Conservation (phyloP, 345 rosid species). For the Syzygium jambos region DNA sequence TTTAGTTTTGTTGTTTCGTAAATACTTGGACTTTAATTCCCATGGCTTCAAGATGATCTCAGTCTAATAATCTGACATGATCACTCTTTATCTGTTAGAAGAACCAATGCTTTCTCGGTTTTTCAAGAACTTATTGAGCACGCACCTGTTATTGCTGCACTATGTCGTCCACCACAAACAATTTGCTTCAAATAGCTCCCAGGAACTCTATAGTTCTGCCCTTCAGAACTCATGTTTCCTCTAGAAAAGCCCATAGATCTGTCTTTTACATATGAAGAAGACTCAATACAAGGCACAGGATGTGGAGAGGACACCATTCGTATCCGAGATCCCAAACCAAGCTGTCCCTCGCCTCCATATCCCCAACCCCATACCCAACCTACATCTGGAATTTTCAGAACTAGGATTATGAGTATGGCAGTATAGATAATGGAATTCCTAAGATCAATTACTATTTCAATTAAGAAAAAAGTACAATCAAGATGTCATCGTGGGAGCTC, state of each 20-base stretch:
- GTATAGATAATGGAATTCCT: slow-evolving; percentile 8
- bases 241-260: slow-evolving; percentile 34
- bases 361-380: slow-evolving; percentile 99
- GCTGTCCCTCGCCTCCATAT: slow-evolving; percentile 99
- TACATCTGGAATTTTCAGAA: slow-evolving; percentile 57
- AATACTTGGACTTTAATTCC: not conserved
- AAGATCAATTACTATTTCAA: not conserved
- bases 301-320: slow-evolving; percentile 95
- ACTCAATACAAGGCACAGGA: slow-evolving; percentile 68
- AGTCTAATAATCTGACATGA: not conserved
- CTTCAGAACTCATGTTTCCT: slow-evolving; percentile 49
- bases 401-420: slow-evolving; percentile 23
- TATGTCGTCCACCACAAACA: slow-evolving; percentile 97
- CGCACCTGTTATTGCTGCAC: slow-evolving; percentile 85
- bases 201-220: slow-evolving; percentile 50
- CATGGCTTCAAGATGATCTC: not conserved
- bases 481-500: not conserved
- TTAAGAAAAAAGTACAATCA: not conserved
- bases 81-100: not conserved
- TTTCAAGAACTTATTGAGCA: not conserved
- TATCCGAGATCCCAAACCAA: slow-evolving; percentile 90
- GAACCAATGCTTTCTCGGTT: not conserved
- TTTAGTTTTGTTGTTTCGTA: not conserved
- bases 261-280: slow-evolving; percentile 50
- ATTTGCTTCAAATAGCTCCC: slow-evolving; percentile 82